phyloP scores from a whole-genome alignment of 2,329 filamentous ascomycete species.

The Neofusicoccum cordaticola region DNA sequence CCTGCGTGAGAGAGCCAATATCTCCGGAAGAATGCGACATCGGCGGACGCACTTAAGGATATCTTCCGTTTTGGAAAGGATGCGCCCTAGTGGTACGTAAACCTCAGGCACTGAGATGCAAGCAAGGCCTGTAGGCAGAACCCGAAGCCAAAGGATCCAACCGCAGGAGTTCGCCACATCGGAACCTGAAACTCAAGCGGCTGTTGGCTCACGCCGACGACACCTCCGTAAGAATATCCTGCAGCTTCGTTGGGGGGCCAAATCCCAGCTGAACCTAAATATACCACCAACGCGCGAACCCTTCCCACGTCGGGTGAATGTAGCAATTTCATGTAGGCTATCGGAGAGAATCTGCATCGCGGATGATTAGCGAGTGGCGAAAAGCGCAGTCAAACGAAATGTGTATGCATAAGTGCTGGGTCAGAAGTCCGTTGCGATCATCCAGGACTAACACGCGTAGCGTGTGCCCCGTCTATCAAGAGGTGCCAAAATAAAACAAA shows the following conservation, averaged over 20 bases:
- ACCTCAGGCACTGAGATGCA: too few relatives aligned
- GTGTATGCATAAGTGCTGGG: not conserved
- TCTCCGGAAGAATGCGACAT: too few relatives aligned
- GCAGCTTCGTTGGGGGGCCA: not conserved
- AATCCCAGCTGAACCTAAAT: not conserved
- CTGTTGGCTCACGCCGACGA: not conserved
- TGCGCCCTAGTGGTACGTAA: too few relatives aligned
- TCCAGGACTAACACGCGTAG: conserved; percentile 37
- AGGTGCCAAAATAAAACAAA: conserved; percentile 83
- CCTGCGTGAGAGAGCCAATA: too few relatives aligned
- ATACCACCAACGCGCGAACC: not conserved
- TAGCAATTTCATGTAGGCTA: not conserved
- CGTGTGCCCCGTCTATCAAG: conserved; percentile 68
- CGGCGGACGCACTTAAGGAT: too few relatives aligned
- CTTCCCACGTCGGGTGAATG: too few relatives aligned
- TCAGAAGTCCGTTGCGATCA: conserved; percentile 88
- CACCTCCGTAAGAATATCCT: not conserved
- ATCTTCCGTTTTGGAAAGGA: too few relatives aligned
- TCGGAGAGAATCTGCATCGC: not conserved
- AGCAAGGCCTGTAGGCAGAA: too few relatives aligned
- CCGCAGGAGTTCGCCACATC: not conserved
- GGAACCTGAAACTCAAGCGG: not conserved
- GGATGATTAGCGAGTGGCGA: not conserved
- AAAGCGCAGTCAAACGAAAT: not conserved
- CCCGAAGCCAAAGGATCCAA: too few relatives aligned